Evolutionary conservation across 352 stramenopile genomes (phyloP), one percentile per base, ranked within the genome.

Genomic region (Phytopythium oedochilum): DNA sequence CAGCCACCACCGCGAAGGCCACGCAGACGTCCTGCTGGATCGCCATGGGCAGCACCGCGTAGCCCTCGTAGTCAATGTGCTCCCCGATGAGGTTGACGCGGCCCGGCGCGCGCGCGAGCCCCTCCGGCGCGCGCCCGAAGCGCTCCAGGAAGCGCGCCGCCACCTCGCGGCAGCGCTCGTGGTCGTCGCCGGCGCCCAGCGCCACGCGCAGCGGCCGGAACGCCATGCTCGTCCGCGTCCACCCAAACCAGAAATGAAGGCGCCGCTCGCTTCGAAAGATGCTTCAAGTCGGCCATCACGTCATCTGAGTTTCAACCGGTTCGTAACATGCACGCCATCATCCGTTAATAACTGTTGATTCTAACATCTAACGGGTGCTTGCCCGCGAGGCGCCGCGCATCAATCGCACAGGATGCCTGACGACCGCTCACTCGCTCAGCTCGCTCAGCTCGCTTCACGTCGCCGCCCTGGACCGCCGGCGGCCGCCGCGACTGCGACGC

Each of bases 81-180:
- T 95, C 87, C 4, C 87, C 87, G 31, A 96, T 92, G 48, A 96
- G 69, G 55, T 94, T 96, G 35, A 95, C 82, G 31, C 87, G 76
- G 0, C 87, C 87, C 23, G 87, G 87, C 25, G 83, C 82, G 14
- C 73, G 62, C 26, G 81, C 62, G 10, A 86, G 63, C 25, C 66
- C 77, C 2, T 53, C 35, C 10, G 80, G 64, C 10, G 35, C 25
- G 2, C n/a, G 31, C 5, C 58, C 52, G 28, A 78, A 89, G 23
- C 51, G 44, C 3, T 40, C 45, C 5, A 53, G n/a, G 47, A 87
- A 89, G 15, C 22, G 29, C 3, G 11, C 40, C n/a, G 55, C 57
- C 11, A 84, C 31, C 0, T 42, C 39, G 5, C 25, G 11, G 3
- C 20, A 32, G 31, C 23, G 28, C 20, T 59, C 39, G 7, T 20